phyloP scores from a whole-genome alignment of 2,329 filamentous ascomycete genomes.

The Thelonectria discophora region DNA sequence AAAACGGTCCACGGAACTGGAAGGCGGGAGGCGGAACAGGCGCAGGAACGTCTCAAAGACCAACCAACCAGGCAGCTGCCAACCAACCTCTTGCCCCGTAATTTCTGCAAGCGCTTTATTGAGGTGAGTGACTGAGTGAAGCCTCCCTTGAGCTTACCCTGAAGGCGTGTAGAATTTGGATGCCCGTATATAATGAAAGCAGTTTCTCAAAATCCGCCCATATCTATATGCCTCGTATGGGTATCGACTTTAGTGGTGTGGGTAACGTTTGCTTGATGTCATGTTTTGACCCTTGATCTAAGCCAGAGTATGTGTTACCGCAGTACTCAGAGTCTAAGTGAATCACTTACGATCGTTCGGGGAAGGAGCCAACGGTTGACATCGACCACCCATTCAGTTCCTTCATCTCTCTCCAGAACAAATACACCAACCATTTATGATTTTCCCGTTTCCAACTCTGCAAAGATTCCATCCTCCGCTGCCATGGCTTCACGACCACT shows the following conservation, averaged over 20 bases:
- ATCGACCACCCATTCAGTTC: neutral
- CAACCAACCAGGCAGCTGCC: neutral
- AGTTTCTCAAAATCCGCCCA: neutral
- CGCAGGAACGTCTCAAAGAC: constrained; percentile 8
- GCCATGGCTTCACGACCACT: constrained; percentile 25
- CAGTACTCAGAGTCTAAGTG: neutral
- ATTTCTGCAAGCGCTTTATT: constrained; percentile 20
- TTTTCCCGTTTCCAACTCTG: neutral
- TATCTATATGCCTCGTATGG: neutral
- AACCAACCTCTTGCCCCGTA: constrained; percentile 11
- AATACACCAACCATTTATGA: neutral
- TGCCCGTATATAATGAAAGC: no score
- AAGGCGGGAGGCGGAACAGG: constrained; percentile 14
- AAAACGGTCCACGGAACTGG: constrained; percentile 4
- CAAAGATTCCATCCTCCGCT: neutral
- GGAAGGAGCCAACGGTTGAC: neutral
- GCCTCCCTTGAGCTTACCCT: neutral
- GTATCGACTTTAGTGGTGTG: neutral
- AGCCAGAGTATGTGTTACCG: neutral
- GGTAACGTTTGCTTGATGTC: neutral
- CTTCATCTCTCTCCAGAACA: neutral
- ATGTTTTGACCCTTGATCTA: neutral
- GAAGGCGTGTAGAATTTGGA: neutral
- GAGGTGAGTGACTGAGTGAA: neutral
- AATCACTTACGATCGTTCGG: neutral